Evolutionary conservation across 2,329 filamentous ascomycete genomes (phyloP).

Genomic region (Didymosphaeria variabile): DNA sequence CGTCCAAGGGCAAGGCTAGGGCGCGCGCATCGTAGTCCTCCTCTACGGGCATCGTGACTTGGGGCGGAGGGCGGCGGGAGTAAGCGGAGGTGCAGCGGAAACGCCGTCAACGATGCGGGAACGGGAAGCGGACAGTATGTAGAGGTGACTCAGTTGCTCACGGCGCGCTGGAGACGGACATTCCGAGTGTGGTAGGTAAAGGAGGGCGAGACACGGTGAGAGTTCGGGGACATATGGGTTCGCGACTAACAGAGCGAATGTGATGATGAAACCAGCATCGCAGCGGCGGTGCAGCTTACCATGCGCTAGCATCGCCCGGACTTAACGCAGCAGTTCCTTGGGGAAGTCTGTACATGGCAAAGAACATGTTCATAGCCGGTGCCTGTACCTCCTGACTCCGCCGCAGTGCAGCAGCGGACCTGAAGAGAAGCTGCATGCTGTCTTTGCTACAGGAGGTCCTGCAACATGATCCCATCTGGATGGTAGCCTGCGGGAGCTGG

Average conservation of each 20-base stretch:
- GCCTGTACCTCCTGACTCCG: slow-evolving; percentile 7
- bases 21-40: slow-evolving; percentile 63
- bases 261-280: slow-evolving; percentile 19
- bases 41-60: slow-evolving; percentile 45
- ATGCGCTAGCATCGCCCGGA: slow-evolving; percentile 2
- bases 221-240: slow-evolving; percentile 11
- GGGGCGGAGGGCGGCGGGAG: slow-evolving; percentile 21
- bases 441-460: not conserved
- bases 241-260: slow-evolving; percentile 10
- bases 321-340: not conserved
- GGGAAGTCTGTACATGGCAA: not conserved
- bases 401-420: not conserved
- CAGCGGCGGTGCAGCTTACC: slow-evolving; percentile 11
- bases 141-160: slow-evolving; percentile 9
- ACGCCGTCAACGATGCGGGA: slow-evolving; percentile 13
- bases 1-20: slow-evolving; percentile 61
- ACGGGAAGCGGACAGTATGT: slow-evolving; percentile 1
- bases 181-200: slow-evolving; percentile 10
- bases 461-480: not conserved
- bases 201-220: slow-evolving; percentile 15
- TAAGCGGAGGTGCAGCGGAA: slow-evolving; percentile 17
- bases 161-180: slow-evolving; percentile 15
- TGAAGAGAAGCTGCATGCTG: not conserved
- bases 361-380: not conserved
- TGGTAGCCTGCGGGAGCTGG: not conserved